phyloP scores from a whole-genome alignment of 352 stramenopile genomes.

The Globisporangium heterothallicum region DNA sequence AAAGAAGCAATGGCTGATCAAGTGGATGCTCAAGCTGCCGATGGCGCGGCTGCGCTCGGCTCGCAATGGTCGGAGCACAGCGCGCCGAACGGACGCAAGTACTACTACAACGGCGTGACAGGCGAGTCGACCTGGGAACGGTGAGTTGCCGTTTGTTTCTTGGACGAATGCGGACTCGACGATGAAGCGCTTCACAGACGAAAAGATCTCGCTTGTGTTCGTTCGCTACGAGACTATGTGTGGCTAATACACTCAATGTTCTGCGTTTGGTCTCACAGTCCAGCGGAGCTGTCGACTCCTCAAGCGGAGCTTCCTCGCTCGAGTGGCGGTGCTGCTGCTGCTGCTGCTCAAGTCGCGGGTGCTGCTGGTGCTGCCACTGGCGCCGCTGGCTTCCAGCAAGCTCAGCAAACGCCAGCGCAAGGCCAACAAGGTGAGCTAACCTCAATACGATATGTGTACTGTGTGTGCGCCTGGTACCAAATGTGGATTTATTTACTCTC shows the following conservation, averaged over 20 bases:
- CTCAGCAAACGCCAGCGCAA: slow-evolving; percentile 25
- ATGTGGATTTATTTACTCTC: neutral
- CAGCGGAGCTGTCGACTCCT: slow-evolving; percentile 39
- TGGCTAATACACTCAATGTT: neutral
- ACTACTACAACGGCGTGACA: slow-evolving; percentile 90
- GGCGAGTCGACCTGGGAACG: slow-evolving; percentile 88
- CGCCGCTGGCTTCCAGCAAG: slow-evolving; percentile 32
- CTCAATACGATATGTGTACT: neutral
- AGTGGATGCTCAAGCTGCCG: slow-evolving; percentile 36
- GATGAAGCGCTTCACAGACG: no score
- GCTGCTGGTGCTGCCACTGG: slow-evolving; percentile 18
- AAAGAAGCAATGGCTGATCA: slow-evolving; percentile 57
- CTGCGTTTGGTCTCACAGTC: slow-evolving; percentile 20
- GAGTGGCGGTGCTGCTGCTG: slow-evolving; percentile 14
- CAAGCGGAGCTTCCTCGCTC: slow-evolving; percentile 33
- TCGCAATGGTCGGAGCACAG: slow-evolving; percentile 88
- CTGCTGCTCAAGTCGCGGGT: neutral
- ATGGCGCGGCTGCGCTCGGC: slow-evolving; percentile 28
- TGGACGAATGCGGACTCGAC: slow-evolving; percentile 6
- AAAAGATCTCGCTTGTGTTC: neutral
- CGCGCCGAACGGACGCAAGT: slow-evolving; percentile 87
- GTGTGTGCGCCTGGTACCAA: neutral
- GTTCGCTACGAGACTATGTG: neutral
- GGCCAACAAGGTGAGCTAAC: slow-evolving; percentile 33
- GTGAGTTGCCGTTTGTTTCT: slow-evolving; percentile 22